Base-by-base conservation (phyloP, 2,329 filamentous ascomycete species). In the Corynespora cassiicola region DNA sequence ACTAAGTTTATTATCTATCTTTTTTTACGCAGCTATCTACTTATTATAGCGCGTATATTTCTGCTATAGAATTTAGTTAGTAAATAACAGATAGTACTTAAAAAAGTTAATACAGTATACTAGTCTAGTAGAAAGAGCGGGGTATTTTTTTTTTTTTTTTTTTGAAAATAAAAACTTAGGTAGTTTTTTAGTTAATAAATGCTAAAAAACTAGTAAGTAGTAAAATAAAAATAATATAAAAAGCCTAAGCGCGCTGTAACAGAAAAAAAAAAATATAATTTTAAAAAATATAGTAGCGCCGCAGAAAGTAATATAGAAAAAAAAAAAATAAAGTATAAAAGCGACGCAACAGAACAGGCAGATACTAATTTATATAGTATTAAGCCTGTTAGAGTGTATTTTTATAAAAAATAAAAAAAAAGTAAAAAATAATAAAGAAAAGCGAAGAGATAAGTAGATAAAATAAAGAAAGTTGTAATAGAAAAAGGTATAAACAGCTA, bases 101-200 rank as follows among this genome's bases (percentile, higher is more conserved):
- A 39, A 33, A 10, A 30, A 39, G 23, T 39, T 39, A 20, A 39
- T 39, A 30, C 36, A 39, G 19, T 32, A 30, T 19, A 30, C 36
- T 23, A 39, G 21, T 27, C 36, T 30, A 28, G 20, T n/a, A 30
- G 36, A 22, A 33, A 39, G 36, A 22, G 36, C 16, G 27, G 36
- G 26, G n/a, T 28, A 22, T 36, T 12, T 36, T 23, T 33, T 39
- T 18, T 12, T 39, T 33, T 15, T 39, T 16, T 25, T 27, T 30
- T 33, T 33, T 12, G 29, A 23, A n/a, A 16, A 18, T 14, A 23
- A 9, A 39, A 33, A 23, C 29, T 33, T 32, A 3, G 29, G 23
- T 22, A 12, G 36, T 30, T 33, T 33, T 17, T 33, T 33, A 22
- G 11, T 17, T 28, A 17, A 27, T 32, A 30, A 16, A 19, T 22